phyloP scores from a whole-genome alignment of 140 eudicot species.

The Stevia rebaudiana region DNA sequence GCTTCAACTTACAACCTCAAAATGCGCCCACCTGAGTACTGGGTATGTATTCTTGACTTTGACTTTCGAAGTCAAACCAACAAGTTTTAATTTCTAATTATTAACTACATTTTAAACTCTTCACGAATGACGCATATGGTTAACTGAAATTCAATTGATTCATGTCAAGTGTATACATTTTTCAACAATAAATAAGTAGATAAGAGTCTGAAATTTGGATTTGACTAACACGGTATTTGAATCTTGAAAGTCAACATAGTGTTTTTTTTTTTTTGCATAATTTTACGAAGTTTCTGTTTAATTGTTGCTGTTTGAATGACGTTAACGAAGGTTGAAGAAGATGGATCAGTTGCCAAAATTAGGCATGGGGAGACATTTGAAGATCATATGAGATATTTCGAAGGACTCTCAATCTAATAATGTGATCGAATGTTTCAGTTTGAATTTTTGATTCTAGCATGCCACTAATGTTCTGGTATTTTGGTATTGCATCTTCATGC shows the following conservation, averaged over 20 bases:
- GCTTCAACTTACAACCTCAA: constrained; percentile 97
- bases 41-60: constrained; percentile 42
- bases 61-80: constrained; percentile 11
- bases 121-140: background rate
- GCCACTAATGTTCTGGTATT: too few species aligned
- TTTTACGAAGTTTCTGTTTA: background rate
- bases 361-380: constrained; percentile 91
- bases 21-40: constrained; percentile 94
- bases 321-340: constrained; percentile 65
- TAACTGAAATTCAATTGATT: background rate
- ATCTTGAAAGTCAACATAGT: constrained; percentile 11
- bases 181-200: background rate
- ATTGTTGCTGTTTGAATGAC: background rate
- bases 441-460: too few species aligned
- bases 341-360: constrained; percentile 78
- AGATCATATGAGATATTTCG: constrained; percentile 80
- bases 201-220: background rate
- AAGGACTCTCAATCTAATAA: constrained; percentile 45
- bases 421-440: too few species aligned
- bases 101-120: background rate
- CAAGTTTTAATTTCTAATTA: background rate
- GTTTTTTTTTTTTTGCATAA: too few species aligned
- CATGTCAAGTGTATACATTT: background rate
- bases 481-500: too few species aligned
- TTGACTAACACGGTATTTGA: background rate